phyloP scores from a whole-genome alignment of 352 stramenopile genomes.

The Halophytophthora batemanensis region DNA sequence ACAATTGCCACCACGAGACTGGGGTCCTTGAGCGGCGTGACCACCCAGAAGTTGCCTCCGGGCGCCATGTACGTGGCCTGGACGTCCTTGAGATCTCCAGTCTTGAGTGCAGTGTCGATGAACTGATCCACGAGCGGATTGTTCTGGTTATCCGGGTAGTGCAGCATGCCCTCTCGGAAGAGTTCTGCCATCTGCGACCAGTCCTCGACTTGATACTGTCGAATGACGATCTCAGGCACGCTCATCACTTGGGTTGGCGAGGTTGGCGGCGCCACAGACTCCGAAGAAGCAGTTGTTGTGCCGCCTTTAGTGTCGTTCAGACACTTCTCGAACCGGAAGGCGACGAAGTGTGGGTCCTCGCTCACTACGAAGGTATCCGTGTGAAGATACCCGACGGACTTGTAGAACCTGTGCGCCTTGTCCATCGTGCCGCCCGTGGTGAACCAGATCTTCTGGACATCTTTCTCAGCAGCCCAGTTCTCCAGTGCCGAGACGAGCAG shows the following conservation, averaged over 20 bases:
- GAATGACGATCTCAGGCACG: slow-evolving; percentile 4
- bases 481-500: slow-evolving; percentile 37
- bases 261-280: not conserved
- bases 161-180: slow-evolving; percentile 20
- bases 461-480: slow-evolving; percentile 24
- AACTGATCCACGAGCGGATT: slow-evolving; percentile 12
- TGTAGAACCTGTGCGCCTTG: slow-evolving; percentile 28
- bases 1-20: slow-evolving; percentile 17
- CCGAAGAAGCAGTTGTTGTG: not conserved
- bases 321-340: slow-evolving; percentile 25
- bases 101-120: slow-evolving; percentile 10
- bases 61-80: slow-evolving; percentile 12
- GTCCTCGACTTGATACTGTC: slow-evolving; percentile 16
- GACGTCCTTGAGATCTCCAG: slow-evolving; percentile 19
- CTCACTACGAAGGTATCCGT: slow-evolving; percentile 12
- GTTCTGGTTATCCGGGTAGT: slow-evolving; percentile 18
- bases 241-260: not conserved
- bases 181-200: slow-evolving; percentile 14
- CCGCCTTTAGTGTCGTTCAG: not conserved
- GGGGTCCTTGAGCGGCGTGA: slow-evolving; percentile 3
- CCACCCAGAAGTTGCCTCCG: slow-evolving; percentile 27
- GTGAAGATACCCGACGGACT: slow-evolving; percentile 23
- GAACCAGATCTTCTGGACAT: slow-evolving; percentile 30
- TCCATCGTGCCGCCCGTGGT: slow-evolving; percentile 27
- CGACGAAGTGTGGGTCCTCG: slow-evolving; percentile 24